Evolutionary conservation across 331 rosid genomes (phyloP).

Genomic region (Phaseolus coccineus): DNA sequence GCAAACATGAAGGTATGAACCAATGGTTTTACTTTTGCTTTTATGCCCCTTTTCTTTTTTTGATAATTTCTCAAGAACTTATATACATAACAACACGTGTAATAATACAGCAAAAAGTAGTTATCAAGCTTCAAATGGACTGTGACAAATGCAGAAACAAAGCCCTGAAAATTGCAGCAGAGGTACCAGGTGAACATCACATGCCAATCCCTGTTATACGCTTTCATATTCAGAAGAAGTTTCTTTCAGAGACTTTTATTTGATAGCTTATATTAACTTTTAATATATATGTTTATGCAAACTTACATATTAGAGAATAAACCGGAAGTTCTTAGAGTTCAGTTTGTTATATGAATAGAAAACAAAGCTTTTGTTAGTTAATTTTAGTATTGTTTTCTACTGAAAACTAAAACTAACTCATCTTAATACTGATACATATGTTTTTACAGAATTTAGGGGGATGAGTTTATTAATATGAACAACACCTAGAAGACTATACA

Average conservation of each 20-base stretch:
- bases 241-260: neutral
- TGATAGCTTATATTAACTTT: neutral
- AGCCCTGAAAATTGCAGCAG: conserved; percentile 52
- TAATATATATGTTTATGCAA: neutral
- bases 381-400: neutral
- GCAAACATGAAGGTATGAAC: conserved; percentile 51
- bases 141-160: conserved; percentile 57
- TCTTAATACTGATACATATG: neutral
- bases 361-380: neutral
- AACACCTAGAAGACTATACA: no score
- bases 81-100: neutral
- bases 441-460: no score
- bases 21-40: neutral
- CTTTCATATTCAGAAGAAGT: neutral
- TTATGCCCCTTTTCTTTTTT: neutral
- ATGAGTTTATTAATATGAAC: no score
- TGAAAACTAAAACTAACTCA: neutral
- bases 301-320: neutral
- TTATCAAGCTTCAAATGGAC: conserved; percentile 50
- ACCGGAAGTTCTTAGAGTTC: neutral
- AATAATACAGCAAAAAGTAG: conserved; percentile 51
- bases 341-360: neutral
- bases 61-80: neutral
- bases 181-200: conserved; percentile 40
- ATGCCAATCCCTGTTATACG: neutral